Evolutionary conservation across 306 rosid genomes (phyloP).

Genomic region (Cicer chorassanicum): DNA sequence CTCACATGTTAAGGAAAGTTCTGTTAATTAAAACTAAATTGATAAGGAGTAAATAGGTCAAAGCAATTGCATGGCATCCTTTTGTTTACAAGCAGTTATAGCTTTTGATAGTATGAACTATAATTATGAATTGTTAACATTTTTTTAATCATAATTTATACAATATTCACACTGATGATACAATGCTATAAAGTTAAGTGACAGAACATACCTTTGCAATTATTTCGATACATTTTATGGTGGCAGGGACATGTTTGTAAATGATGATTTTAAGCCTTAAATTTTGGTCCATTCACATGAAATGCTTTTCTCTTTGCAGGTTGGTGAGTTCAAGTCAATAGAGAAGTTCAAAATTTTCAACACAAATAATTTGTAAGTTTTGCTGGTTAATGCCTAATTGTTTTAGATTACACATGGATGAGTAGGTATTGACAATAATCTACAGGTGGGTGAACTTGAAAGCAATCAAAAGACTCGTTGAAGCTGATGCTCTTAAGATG

Average conservation of each 20-base stretch:
- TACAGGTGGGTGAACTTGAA: slow-evolving; percentile 91
- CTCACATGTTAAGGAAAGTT: neutral
- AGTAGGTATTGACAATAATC: slow-evolving; percentile 45
- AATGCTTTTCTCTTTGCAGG: slow-evolving; percentile 59
- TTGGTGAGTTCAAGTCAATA: slow-evolving; percentile 92
- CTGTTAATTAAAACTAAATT: neutral
- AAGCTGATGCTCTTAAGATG: slow-evolving; percentile 91
- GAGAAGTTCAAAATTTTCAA: slow-evolving; percentile 98
- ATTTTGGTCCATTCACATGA: slow-evolving; percentile 21
- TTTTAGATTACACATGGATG: slow-evolving; percentile 13
- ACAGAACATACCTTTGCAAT: slow-evolving; percentile 18
- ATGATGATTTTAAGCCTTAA: slow-evolving; percentile 31
- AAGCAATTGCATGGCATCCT: slow-evolving; percentile 22
- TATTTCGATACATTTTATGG: slow-evolving; percentile 23
- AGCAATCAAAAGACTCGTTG: slow-evolving; percentile 91
- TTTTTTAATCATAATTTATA: neutral
- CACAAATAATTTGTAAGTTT: slow-evolving; percentile 90
- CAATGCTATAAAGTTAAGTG: neutral
- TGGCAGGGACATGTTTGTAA: slow-evolving; percentile 26
- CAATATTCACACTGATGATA: slow-evolving; percentile 25
- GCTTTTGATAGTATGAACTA: slow-evolving; percentile 20
- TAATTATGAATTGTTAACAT: slow-evolving; percentile 4
- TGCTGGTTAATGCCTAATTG: neutral
- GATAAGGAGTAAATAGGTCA: slow-evolving; percentile 16
- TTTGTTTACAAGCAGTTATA: slow-evolving; percentile 3